Conservation (phyloP, 495 filamentous ascomycete species). For the Xylona heveae region DNA sequence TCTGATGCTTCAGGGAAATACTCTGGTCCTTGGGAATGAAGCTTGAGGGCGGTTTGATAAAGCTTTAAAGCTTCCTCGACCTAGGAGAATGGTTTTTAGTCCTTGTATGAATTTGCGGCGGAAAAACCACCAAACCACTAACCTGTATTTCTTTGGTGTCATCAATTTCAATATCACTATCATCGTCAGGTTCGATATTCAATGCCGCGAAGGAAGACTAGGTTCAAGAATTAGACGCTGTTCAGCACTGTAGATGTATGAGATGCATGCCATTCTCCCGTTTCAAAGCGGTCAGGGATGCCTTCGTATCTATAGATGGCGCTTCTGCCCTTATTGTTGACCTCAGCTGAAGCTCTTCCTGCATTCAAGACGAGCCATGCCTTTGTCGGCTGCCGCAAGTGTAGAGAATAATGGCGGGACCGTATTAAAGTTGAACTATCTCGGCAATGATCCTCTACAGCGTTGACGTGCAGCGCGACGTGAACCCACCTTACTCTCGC, state of each 20-base stretch:
- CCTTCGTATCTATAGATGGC: too few relatives aligned
- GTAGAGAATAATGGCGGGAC: too few relatives aligned
- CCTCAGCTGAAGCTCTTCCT: too few relatives aligned
- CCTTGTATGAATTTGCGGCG: not conserved
- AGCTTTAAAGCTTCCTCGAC: conserved; percentile 94
- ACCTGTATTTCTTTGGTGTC: conserved; percentile 81
- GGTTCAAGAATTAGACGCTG: not conserved
- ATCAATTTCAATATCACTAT: conserved; percentile 76
- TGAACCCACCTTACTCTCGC: too few relatives aligned
- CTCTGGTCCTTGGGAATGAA: conserved; percentile 66
- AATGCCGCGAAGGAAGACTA: conserved; percentile 55
- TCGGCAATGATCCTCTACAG: too few relatives aligned
- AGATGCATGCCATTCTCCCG: too few relatives aligned
- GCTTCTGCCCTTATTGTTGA: too few relatives aligned
- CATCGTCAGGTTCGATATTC: conserved; percentile 84
- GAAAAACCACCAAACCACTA: not conserved
- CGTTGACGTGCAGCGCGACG: too few relatives aligned
- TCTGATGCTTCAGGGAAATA: conserved; percentile 56
- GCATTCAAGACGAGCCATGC: too few relatives aligned
- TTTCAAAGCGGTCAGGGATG: too few relatives aligned
- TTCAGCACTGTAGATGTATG: conserved; percentile 10
- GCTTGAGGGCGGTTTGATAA: conserved; percentile 79
- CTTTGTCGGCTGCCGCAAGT: too few relatives aligned
- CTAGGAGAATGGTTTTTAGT: conserved; percentile 16
- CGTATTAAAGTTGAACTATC: too few relatives aligned